phyloP scores from a whole-genome alignment of 2,329 filamentous ascomycete species.

The Cryphonectria radicalis region DNA sequence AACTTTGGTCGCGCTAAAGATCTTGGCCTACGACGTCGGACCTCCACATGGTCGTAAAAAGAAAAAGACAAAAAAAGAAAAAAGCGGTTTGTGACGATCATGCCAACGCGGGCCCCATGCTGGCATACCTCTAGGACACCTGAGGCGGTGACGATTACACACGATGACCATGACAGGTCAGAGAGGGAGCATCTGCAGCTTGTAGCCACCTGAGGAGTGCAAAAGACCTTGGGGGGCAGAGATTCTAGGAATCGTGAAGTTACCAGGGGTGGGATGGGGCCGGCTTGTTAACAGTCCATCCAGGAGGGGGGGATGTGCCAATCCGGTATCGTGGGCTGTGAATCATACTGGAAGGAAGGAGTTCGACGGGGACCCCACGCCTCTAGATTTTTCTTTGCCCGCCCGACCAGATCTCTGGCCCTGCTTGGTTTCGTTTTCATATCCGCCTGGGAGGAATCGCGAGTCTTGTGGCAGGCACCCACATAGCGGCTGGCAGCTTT shows the following conservation, averaged over 20 bases:
- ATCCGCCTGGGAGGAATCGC: conserved; percentile 41
- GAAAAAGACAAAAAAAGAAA: background rate
- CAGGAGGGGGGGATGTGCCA: conserved; percentile 6
- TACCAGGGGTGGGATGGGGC: conserved; percentile 10
- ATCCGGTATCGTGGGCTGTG: conserved; percentile 18
- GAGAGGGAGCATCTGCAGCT: conserved; percentile 24
- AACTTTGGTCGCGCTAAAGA: conserved; percentile 10
- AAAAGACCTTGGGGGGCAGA: conserved; percentile 15
- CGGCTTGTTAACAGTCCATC: conserved; percentile 9
- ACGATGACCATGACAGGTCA: conserved; percentile 20
- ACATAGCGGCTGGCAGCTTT: conserved; percentile 37
- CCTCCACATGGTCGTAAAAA: conserved; percentile 23
- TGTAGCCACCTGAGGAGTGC: conserved; percentile 19
- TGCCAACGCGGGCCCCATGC: conserved; percentile 23
- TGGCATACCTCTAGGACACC: conserved; percentile 22
- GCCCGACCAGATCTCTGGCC: conserved; percentile 35
- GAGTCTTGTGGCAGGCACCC: conserved; percentile 39
- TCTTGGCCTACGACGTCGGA: conserved; percentile 22
- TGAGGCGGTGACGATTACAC: conserved; percentile 22
- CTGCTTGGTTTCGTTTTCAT: conserved; percentile 39
- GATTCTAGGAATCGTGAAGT: conserved; percentile 17
- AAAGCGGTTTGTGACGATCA: conserved; percentile 16
- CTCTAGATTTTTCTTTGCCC: conserved; percentile 34
- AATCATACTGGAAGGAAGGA: conserved; percentile 39
- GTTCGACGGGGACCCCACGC: conserved; percentile 33